Conservation (phyloP, 768 basidiomycete genomes). For the Crucibulum laeve region DNA sequence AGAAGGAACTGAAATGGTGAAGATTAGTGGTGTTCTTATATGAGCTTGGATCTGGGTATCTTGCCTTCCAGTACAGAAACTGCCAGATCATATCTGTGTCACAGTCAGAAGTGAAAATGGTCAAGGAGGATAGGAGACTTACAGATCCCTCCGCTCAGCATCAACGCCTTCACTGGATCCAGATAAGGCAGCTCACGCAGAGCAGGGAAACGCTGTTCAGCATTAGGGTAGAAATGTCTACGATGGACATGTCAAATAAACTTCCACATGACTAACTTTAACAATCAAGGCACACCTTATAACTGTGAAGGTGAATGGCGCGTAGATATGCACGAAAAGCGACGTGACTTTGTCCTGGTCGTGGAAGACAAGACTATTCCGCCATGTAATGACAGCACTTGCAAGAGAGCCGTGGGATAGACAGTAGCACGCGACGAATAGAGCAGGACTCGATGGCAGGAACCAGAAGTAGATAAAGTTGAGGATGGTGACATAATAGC, state of each 20-base stretch:
- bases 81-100: constrained; percentile 87
- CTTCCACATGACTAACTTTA: not conserved
- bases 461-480: constrained; percentile 92
- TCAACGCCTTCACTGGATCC: constrained; percentile 65
- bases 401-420: constrained; percentile 89
- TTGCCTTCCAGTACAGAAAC: constrained; percentile 86
- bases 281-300: constrained; percentile 54
- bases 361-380: constrained; percentile 97
- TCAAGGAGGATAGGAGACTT: constrained; percentile 22
- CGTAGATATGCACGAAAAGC: constrained; percentile 92
- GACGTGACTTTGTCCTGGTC: constrained; percentile 95
- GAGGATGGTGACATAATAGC: constrained; percentile 91
- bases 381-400: constrained; percentile 96
- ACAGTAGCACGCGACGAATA: constrained; percentile 92
- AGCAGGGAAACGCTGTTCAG: constrained; percentile 83
- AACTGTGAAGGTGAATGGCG: constrained; percentile 86
- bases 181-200: constrained; percentile 66
- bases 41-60: constrained; percentile 1
- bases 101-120: constrained; percentile 10
- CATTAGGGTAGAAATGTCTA: constrained; percentile 87
- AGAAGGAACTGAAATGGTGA: constrained; percentile 72
- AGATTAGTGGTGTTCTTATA: constrained; percentile 5
- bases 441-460: constrained; percentile 66
- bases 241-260: not conserved
- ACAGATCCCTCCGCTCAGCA: constrained; percentile 84